Evolutionary conservation across 352 stramenopile species (phyloP).

Genomic region (Globisporangium polare): DNA sequence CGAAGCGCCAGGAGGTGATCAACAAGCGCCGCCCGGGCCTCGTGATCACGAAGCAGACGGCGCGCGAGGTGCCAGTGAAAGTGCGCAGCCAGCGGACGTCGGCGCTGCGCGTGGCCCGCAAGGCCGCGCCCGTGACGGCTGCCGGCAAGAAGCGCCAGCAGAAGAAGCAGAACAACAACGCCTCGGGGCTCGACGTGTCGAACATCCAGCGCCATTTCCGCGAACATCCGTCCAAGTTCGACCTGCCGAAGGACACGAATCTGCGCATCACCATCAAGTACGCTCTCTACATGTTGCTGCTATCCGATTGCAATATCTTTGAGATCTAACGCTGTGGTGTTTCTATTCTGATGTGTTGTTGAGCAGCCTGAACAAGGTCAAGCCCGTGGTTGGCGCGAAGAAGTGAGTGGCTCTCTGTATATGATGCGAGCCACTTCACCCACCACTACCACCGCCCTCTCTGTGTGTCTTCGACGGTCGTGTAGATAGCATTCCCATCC

Average conservation of each 20-base stretch:
- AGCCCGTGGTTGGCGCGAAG: slow-evolving; percentile 60
- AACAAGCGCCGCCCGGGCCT: slow-evolving; percentile 68
- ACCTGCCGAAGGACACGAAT: slow-evolving; percentile 74
- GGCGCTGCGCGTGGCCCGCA: slow-evolving; percentile 25
- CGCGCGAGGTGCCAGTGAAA: slow-evolving; percentile 30
- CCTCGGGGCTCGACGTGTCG: slow-evolving; percentile 53
- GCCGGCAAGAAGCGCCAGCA: slow-evolving; percentile 14
- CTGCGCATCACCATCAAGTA: slow-evolving; percentile 82
- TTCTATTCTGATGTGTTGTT: slow-evolving; percentile 7
- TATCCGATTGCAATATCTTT: too few species aligned
- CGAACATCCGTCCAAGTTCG: slow-evolving; percentile 76
- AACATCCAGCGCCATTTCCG: slow-evolving; percentile 80
- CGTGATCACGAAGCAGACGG: slow-evolving; percentile 27
- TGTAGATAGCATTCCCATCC: slow-evolving; percentile 1
- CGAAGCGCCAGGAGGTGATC: slow-evolving; percentile 63
- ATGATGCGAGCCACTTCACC: background rate
- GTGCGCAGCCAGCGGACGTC: slow-evolving; percentile 44
- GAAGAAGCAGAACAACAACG: slow-evolving; percentile 20
- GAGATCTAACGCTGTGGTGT: slow-evolving; percentile 4
- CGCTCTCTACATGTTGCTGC: too few species aligned
- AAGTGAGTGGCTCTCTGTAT: slow-evolving; percentile 30
- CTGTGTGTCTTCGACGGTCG: background rate
- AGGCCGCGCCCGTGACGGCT: slow-evolving; percentile 19
- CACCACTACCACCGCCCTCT: background rate
- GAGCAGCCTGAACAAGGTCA: slow-evolving; percentile 60